Evolutionary conservation across 2,329 filamentous ascomycete genomes (phyloP), one percentile per base, ranked within the genome.

Genomic region (Trichoderma sp.): DNA sequence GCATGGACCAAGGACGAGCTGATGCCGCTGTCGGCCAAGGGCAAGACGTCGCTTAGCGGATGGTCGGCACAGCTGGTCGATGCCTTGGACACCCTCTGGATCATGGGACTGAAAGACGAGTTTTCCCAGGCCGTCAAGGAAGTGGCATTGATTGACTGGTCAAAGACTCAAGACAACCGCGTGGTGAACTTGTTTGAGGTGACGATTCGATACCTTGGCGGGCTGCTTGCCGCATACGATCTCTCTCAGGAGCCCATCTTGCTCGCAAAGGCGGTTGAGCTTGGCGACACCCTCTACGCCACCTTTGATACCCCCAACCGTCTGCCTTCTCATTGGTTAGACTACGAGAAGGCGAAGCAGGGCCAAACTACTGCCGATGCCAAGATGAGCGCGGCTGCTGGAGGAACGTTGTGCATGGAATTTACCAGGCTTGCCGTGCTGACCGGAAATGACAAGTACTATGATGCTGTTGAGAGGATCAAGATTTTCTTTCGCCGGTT

Each of bases 371-470:
- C 32, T 7, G 79, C 79, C 26, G 77, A 81, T 52, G 69, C 71
- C 16, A 75, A 74, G 65, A 81, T 83, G 73, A 78, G 81, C 3
- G 78, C 79, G 8, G 84, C 84, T 32, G 82, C 81, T n/a, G 79
- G 80, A 18, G 91, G 91, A 37, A 91, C 90, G 11, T 82, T 94
- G 68, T 88, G 87, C 10, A 78, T 95, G 69, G 91, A 94, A 75
- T 93, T 94, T 75, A 93, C 90, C 2, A 83, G 91, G 6, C 82
- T 95, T 56, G 88, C 89, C 24, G 91, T 94, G 78, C 81, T 94
- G 69, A 93, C 91, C 0, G 87, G 87, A 61, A 84, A 93, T 70
- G 80, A 86, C 66, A 93, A 90, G 76, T 94, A 91, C 79, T 94
- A 91, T 77, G 90, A 93, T 78, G 91, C 90, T 5, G 86, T 92